A percentile compares a stretch with the other conserved stretches of the same genome.
phyloP scores from a whole-genome alignment of 1,284 basidiomycete genomes.

The Pseudozyma tsukubaensis region DNA sequence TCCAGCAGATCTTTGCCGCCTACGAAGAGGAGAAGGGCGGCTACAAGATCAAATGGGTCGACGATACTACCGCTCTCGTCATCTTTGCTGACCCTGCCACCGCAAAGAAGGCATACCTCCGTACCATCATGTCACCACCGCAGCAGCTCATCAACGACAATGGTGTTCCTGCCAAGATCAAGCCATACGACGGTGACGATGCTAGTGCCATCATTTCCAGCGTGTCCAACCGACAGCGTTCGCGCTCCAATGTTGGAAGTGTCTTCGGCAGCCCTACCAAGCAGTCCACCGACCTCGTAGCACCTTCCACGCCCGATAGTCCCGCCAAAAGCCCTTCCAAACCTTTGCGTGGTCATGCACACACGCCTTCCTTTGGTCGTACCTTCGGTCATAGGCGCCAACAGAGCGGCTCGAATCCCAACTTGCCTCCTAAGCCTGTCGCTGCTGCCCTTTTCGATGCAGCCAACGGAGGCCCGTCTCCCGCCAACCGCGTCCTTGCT shows the following conservation, averaged over 20 bases:
- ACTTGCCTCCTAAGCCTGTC: conserved; percentile 60
- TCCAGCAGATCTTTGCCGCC: conserved; percentile 88
- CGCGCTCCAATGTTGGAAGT: conserved; percentile 57
- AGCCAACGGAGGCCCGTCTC: conserved; percentile 61
- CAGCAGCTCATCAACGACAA: conserved; percentile 71
- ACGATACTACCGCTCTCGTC: conserved; percentile 93
- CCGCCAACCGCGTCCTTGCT: conserved; percentile 54
- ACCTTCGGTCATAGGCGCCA: conserved; percentile 51
- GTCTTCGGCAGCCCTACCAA: conserved; percentile 41
- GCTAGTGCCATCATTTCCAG: conserved; percentile 88
- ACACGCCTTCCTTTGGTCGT: conserved; percentile 40
- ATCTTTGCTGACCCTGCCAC: conserved; percentile 80
- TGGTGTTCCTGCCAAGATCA: conserved; percentile 74
- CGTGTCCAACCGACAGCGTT: conserved; percentile 75
- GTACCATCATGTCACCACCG: conserved; percentile 77
- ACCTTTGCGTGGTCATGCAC: conserved; percentile 26
- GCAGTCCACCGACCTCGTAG: conserved; percentile 33
- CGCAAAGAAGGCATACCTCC: conserved; percentile 93
- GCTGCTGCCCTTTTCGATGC: conserved; percentile 64
- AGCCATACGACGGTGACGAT: conserved; percentile 93
- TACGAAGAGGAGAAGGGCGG: conserved; percentile 89
- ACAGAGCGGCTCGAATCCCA: conserved; percentile 56
- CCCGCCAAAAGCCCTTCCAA: conserved; percentile 34
- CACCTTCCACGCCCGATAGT: conserved; percentile 32
- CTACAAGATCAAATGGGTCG: conserved; percentile 98